phyloP scores from a whole-genome alignment of 2,329 filamentous ascomycete species.

The Pseudogymnoascus sp. region DNA sequence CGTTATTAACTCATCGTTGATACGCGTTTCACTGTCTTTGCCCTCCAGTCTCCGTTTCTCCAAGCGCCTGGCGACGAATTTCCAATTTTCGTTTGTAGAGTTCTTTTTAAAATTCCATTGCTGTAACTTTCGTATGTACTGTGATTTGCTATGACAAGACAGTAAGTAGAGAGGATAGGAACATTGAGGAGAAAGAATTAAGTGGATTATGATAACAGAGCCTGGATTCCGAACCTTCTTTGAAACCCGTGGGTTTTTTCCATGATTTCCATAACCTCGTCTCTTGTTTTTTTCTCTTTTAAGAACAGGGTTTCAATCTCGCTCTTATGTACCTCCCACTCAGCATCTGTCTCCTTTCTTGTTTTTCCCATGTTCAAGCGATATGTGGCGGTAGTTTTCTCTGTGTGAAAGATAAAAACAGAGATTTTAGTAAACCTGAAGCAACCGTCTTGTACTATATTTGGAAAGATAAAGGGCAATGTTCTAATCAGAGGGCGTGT shows the following conservation, averaged over 20 bases:
- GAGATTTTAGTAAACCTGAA: neutral
- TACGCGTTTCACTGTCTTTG: conserved; percentile 15
- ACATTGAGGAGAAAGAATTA: neutral
- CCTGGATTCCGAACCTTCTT: neutral
- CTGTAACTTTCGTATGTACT: conserved; percentile 16
- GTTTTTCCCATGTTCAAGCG: conserved; percentile 8
- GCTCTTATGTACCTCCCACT: conserved; percentile 15
- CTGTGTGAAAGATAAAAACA: neutral
- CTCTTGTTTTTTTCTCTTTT: conserved; percentile 9
- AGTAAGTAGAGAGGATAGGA: neutral
- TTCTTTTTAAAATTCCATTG: conserved; percentile 15
- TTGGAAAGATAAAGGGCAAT: neutral
- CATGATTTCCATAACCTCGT: conserved; percentile 12
- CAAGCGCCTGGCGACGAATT: conserved; percentile 14
- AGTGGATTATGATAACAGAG: neutral
- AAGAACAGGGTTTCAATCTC: conserved; percentile 12
- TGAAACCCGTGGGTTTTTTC: conserved; percentile 9
- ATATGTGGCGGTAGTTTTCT: neutral
- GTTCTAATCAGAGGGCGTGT: neutral
- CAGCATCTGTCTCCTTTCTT: conserved; percentile 13
- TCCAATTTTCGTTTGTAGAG: conserved; percentile 15
- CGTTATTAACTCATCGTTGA: conserved; percentile 14
- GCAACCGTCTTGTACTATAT: neutral
- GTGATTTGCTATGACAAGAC: conserved; percentile 12
- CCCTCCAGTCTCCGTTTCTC: conserved; percentile 14